Percentiles rank a stretch among this genome's conserved stretches.
These are phyloP conservation scores for Zarea fungicola DNA, from an alignment of 2,329 filamentous ascomycete genomes.

Conservation along the genomic window DNA sequence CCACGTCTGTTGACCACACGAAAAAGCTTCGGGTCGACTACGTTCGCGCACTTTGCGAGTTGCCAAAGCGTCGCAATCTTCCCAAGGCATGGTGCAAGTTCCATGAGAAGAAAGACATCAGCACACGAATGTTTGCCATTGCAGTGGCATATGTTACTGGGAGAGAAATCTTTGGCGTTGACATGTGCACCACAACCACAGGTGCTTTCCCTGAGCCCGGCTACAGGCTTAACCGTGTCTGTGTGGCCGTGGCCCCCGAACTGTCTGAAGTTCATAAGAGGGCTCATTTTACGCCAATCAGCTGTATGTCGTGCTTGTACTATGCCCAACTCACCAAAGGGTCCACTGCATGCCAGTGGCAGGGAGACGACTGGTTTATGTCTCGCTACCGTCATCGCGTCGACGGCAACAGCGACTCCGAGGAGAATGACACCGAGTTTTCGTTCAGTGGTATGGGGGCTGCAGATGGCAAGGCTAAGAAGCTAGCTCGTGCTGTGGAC, in stretches of 20 bases:
- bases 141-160: constrained; percentile 29
- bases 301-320: constrained; percentile 30
- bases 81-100: constrained; percentile 22
- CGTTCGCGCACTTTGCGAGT: constrained; percentile 16
- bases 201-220: neutral
- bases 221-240: constrained; percentile 18
- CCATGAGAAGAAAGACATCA: constrained; percentile 19
- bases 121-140: constrained; percentile 22
- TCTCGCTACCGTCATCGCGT: neutral
- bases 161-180: constrained; percentile 18
- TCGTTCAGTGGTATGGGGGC: too few relatives aligned
- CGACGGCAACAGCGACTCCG: neutral
- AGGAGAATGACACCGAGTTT: neutral
- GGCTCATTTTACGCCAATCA: constrained; percentile 18
- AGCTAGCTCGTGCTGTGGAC: neutral
- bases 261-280: constrained; percentile 17
- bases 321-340: constrained; percentile 12
- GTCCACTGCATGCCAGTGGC: neutral
- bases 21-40: neutral
- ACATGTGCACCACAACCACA: constrained; percentile 13
- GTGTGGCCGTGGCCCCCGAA: constrained; percentile 22
- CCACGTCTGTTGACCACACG: neutral
- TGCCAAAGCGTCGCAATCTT: constrained; percentile 22
- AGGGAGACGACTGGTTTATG: neutral
- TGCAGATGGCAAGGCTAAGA: neutral